Evolutionary conservation across 1,139 yeast species (phyloP), one percentile per base, ranked within the genome.

Genomic region (Yamadazyma aaseri): DNA sequence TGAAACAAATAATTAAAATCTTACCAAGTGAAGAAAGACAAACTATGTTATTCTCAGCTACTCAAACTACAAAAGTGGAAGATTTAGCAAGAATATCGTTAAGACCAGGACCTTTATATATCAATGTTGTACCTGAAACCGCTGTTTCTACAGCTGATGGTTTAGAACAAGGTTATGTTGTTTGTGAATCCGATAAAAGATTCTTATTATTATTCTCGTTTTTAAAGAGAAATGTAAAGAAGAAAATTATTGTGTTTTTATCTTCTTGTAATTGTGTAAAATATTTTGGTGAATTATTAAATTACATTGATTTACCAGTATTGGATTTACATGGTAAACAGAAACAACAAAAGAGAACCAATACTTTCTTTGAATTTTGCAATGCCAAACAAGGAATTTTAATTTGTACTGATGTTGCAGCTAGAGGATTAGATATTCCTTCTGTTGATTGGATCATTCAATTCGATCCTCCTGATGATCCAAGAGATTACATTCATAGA

Each of bases 401-500:
- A 49, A 76, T 92, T 34, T 92, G 97, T 66, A 92, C 98, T 1
- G 97, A 92, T 63, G 97, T 92, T 47, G 98, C 97, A 16, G 97
- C 98, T 8, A 80, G 98, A 72, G 98, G 98, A 11, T 77, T 92
- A 47, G 98, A 92, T 67, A 90, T 92, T 46, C 97, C 97, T 33
- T 85, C 95, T 18, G 97, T 92, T 35, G 96, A 90, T 64, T 92
- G 97, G 96, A 92, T 92, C 51, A 81, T 92, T 43, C 97, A 92
- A 67, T 89, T 86, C 50, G 97, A 92, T 60, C 97, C 97, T 32
- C 97, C 97, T 57, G 97, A 92, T 81, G 97, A 92, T 65, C 97
- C 97, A 59, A 81, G 97, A 64, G 97, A 90, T 64, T 92, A 92
- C 56, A 90, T 92, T 51, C 98, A 92, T 64, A 81, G 97, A 61